Evolutionary conservation across 2,329 filamentous ascomycete species (phyloP).

Genomic region (Sarocladiaceae sp.): DNA sequence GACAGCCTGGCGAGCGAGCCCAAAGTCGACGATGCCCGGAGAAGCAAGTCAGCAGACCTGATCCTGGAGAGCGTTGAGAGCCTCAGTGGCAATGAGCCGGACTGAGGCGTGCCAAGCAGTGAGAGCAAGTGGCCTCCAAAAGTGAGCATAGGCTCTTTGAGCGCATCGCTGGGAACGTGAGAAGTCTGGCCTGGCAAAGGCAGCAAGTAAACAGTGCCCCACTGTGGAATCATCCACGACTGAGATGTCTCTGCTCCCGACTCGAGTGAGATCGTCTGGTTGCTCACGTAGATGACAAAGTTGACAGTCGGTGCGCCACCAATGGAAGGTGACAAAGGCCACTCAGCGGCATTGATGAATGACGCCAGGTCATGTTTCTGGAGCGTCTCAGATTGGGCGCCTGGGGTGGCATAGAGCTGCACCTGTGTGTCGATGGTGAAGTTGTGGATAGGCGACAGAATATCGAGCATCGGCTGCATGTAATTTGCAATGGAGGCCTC

Average conservation of each 20-base stretch:
- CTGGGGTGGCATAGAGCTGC: constrained; percentile 79
- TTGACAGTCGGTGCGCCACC: constrained; percentile 92
- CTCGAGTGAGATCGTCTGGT: constrained; percentile 60
- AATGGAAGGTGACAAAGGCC: constrained; percentile 92
- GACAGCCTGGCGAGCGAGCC: constrained; percentile 88
- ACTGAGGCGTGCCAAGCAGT: constrained; percentile 78
- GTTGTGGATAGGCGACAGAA: constrained; percentile 80
- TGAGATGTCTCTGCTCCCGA: constrained; percentile 43
- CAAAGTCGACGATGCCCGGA: constrained; percentile 88
- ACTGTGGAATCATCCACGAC: constrained; percentile 91
- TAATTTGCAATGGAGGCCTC: constrained; percentile 76
- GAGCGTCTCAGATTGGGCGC: constrained; percentile 61
- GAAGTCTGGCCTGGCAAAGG: constrained; percentile 34
- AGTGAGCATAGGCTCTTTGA: constrained; percentile 78
- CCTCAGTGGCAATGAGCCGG: constrained; percentile 78
- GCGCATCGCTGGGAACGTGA: constrained; percentile 58
- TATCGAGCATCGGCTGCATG: constrained; percentile 74
- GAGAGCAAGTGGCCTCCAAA: constrained; percentile 90
- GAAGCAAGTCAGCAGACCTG: constrained; percentile 75
- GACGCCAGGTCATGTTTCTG: constrained; percentile 84
- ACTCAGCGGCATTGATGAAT: constrained; percentile 97
- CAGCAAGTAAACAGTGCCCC: constrained; percentile 71
- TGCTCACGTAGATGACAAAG: constrained; percentile 87
- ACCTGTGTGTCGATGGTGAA: constrained; percentile 97
- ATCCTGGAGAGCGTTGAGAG: constrained; percentile 83